Evolutionary conservation across 768 basidiomycete genomes (phyloP).

Genomic region (Tephrocybe sp.): DNA sequence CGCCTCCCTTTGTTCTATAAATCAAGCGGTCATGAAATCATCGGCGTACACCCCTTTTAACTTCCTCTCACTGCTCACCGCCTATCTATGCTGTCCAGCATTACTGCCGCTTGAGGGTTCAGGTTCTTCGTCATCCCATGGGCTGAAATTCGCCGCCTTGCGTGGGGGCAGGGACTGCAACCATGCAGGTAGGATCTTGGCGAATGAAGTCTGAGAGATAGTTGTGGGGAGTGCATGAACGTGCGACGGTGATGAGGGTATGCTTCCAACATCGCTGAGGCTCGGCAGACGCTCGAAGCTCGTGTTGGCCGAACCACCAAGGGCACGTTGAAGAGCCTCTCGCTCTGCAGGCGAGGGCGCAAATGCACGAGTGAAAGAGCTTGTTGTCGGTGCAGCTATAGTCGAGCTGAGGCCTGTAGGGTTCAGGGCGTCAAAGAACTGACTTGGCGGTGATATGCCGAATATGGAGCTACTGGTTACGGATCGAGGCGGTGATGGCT

Average conservation of each 20-base stretch:
- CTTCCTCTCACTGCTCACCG: slow-evolving; percentile 3
- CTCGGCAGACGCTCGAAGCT: slow-evolving; percentile 80
- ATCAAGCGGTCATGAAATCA: slow-evolving; percentile 14
- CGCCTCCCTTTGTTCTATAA: slow-evolving; percentile 19
- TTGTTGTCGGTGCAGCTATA: slow-evolving; percentile 41
- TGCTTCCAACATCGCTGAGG: slow-evolving; percentile 72
- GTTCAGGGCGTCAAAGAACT: slow-evolving; percentile 55
- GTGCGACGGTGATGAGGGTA: slow-evolving; percentile 67
- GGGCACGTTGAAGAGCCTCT: slow-evolving; percentile 76
- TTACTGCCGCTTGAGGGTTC: slow-evolving; percentile 11
- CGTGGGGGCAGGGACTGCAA: slow-evolving; percentile 63
- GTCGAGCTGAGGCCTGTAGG: slow-evolving; percentile 52
- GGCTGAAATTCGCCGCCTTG: slow-evolving; percentile 75
- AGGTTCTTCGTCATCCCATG: slow-evolving; percentile 77
- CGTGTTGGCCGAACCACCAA: slow-evolving; percentile 71
- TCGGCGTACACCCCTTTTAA: slow-evolving; percentile 16
- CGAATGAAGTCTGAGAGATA: slow-evolving; percentile 22
- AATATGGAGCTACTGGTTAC: slow-evolving; percentile 17
- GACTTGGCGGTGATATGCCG: slow-evolving; percentile 14
- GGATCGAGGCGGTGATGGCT: slow-evolving; percentile 17
- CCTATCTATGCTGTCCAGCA: slow-evolving; percentile 16
- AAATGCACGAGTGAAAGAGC: slow-evolving; percentile 72
- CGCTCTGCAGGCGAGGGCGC: slow-evolving; percentile 88
- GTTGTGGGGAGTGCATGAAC: slow-evolving; percentile 37
- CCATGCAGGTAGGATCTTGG: slow-evolving; percentile 58